Conservation (phyloP, 2,329 filamentous ascomycete species). For the Epicoccum sorghinum region DNA sequence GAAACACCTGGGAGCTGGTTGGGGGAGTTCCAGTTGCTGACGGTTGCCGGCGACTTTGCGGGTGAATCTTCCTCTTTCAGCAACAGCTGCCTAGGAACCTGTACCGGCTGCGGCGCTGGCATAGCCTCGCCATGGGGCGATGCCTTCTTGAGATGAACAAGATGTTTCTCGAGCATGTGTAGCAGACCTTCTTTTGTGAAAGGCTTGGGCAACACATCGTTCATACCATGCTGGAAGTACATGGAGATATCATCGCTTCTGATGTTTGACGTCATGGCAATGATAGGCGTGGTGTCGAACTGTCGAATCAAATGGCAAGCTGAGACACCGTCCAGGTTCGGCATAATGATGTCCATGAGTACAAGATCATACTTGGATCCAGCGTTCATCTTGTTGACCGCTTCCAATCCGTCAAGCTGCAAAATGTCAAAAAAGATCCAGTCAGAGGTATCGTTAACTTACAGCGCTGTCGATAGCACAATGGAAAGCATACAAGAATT, state of each 20-base stretch:
- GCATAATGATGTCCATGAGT: slow-evolving; percentile 82
- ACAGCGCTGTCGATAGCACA: slow-evolving; percentile 69
- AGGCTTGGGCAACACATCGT: slow-evolving; percentile 94
- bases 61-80: slow-evolving; percentile 69
- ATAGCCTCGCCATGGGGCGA: slow-evolving; percentile 50
- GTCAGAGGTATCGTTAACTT: slow-evolving; percentile 41
- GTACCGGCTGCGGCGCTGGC: slow-evolving; percentile 58
- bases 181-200: slow-evolving; percentile 88
- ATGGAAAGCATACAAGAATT: slow-evolving; percentile 69
- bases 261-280: slow-evolving; percentile 99
- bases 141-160: slow-evolving; percentile 80
- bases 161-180: slow-evolving; percentile 82
- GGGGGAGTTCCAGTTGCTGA: slow-evolving; percentile 69
- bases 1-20: slow-evolving; percentile 64
- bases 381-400: slow-evolving; percentile 80
- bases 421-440: neutral
- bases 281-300: slow-evolving; percentile 83
- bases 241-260: slow-evolving; percentile 94
- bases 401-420: slow-evolving; percentile 85
- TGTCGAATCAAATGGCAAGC: slow-evolving; percentile 93
- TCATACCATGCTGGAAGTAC: slow-evolving; percentile 96
- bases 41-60: slow-evolving; percentile 64
- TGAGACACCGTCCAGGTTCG: slow-evolving; percentile 90
- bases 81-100: slow-evolving; percentile 58
- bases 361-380: slow-evolving; percentile 68